Conservation (phyloP, 495 filamentous ascomycete genomes). For the Hyaloscypha variabilis region DNA sequence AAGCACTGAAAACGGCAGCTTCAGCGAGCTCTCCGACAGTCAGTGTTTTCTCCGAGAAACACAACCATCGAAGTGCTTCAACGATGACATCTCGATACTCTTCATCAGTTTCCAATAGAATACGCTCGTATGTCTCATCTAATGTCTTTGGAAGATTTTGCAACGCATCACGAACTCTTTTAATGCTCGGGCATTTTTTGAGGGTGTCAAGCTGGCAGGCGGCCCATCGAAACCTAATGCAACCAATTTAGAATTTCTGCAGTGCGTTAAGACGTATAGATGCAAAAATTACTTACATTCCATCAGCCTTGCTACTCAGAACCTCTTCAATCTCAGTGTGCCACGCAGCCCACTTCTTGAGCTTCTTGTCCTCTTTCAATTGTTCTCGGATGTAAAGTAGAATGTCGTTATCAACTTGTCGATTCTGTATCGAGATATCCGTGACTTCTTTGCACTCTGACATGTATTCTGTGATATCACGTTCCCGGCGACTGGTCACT, state of each 20-base stretch:
- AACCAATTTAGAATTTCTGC: neutral
- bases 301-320: constrained; percentile 36
- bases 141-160: constrained; percentile 38
- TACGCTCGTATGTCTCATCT: constrained; percentile 40
- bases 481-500: neutral
- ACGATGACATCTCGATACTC: neutral
- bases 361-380: constrained; percentile 11
- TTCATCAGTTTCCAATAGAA: neutral
- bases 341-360: constrained; percentile 29
- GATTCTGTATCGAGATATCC: constrained; percentile 35
- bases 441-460: neutral
- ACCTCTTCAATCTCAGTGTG: constrained; percentile 31
- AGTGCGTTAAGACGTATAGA: neutral
- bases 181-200: constrained; percentile 22
- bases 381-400: constrained; percentile 1
- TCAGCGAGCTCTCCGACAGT: constrained; percentile 3
- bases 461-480: neutral
- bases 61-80: constrained; percentile 2
- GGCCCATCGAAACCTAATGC: constrained; percentile 47
- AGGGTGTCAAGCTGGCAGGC: constrained; percentile 47
- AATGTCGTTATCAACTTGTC: constrained; percentile 28
- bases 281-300: constrained; percentile 37
- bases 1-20: neutral
- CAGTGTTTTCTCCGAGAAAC: neutral
- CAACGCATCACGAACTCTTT: constrained; percentile 32